These are phyloP conservation scores for Pistacia atlantica DNA, from an alignment of 345 rosid genomes.

Conservation along the genomic window DNA sequence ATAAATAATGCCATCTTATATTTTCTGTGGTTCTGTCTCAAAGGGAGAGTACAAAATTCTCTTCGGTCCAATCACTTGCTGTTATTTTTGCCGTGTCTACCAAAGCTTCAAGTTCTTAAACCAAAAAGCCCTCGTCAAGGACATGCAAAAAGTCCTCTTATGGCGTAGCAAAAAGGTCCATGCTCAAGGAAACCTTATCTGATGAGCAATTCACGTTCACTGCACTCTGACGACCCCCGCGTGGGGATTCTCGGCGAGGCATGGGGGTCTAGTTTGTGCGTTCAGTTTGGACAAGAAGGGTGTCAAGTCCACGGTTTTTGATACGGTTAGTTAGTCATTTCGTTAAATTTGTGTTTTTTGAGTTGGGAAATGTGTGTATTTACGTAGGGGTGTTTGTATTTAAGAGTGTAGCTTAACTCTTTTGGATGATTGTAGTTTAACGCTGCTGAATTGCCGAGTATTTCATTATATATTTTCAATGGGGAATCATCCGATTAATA, in stretches of 20 bases:
- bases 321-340: conserved; percentile 65
- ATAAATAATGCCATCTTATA: too few species aligned
- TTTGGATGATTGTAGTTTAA: too few species aligned
- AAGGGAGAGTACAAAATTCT: too few species aligned
- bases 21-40: too few species aligned
- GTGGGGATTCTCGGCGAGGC: conserved; percentile 88
- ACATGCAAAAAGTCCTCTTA: conserved; percentile 52
- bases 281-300: conserved; percentile 71
- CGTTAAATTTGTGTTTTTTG: background rate
- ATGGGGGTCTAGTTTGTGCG: conserved; percentile 81
- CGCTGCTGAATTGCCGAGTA: too few species aligned
- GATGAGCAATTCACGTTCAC: conserved; percentile 84
- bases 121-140: conserved; percentile 43
- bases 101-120: too few species aligned
- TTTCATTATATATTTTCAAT: too few species aligned
- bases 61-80: too few species aligned
- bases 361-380: background rate
- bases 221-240: conserved; percentile 53
- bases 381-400: background rate
- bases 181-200: conserved; percentile 63
- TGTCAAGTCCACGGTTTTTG: conserved; percentile 82
- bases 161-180: conserved; percentile 82
- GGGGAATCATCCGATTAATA: too few species aligned
- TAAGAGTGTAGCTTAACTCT: background rate
- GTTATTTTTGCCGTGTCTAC: too few species aligned